A percentile compares a stretch with the other conserved stretches of the same genome.
These are phyloP conservation scores for Botrytis paeoniae DNA, from an alignment of 2,329 filamentous ascomycete genomes.

Conservation along the genomic window DNA sequence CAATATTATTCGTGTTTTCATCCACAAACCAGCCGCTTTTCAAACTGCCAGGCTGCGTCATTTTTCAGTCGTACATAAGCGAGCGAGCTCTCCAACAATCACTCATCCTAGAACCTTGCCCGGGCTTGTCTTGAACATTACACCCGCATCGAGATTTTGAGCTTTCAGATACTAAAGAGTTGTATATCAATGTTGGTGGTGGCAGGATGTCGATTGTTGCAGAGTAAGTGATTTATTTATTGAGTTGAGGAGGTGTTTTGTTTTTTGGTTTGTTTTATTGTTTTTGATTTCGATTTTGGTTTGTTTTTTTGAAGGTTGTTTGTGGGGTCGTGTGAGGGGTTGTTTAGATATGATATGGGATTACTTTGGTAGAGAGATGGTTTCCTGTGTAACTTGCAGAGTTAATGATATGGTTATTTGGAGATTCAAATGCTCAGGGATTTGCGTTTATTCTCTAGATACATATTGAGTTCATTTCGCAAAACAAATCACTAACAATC, in stretches of 20 bases:
- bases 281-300: background rate
- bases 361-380: background rate
- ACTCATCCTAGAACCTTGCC: constrained; percentile 9
- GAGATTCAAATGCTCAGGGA: background rate
- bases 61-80: constrained; percentile 1
- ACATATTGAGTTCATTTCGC: background rate
- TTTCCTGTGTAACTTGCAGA: background rate
- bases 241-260: background rate
- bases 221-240: constrained; percentile 41
- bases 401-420: background rate
- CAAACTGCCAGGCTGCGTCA: background rate
- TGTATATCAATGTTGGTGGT: constrained; percentile 22
- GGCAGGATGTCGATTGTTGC: constrained; percentile 46
- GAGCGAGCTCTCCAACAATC: background rate
- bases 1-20: background rate
- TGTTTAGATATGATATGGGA: background rate
- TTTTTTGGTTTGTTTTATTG: background rate
- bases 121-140: background rate
- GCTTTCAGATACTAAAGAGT: background rate
- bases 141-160: background rate
- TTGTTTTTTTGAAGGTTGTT: background rate
- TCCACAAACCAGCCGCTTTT: too few relatives aligned
- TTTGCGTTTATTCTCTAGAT: background rate
- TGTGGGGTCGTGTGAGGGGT: background rate
- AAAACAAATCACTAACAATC: background rate